Base-by-base conservation (phyloP, 768 basidiomycete species). In the Serendipita sp. region DNA sequence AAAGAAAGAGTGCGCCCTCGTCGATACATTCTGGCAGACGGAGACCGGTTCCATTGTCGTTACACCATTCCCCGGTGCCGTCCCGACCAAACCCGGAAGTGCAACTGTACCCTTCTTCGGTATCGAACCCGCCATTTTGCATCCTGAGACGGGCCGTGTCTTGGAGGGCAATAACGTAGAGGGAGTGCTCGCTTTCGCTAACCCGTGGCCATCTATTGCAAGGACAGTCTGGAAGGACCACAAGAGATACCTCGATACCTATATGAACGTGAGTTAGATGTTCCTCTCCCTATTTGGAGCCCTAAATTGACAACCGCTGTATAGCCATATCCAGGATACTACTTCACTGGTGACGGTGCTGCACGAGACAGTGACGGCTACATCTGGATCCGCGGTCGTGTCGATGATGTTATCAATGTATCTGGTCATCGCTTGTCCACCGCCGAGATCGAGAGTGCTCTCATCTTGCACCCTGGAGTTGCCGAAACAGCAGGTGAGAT, bases 91-190 rank as follows among this genome's bases (percentile, higher is more conserved):
- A 78, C 91, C 95, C 28, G 96, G 96, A 48, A 85, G 91, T 0
- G 95, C 96, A 4, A 97, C 95, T 3, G 91, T 98, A 60, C 96
- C 96, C 15, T 98, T 98, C 87, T 94, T 96, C 72, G 95, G 96
- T 63, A 88, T 93, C 67, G 85, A 92, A 71, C 80, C 91, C 35
- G 89, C 82, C 15, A 85, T 99, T 64, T 79, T 99, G 67, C 92
- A 99, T 72, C 81, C 95, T 3, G 76, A 81, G n/a, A 76, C 82
- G 7, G 95, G 95, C 58, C 75, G 84, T 76, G 82, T 79, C 69
- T 75, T 95, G 46, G 75, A 79, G 65, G 96, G 92, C 38, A 85
- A 88, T 72, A 80, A 82, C 64, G 91, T 92, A 30, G 94, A 96
- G 73, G 95, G 95, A 69, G 89, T 96, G 3, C 81, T 99, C 15